A percentile compares a stretch with the other conserved stretches of the same genome.
phyloP scores from a whole-genome alignment of 148 eudicot species.

The Rhododendron molle region DNA sequence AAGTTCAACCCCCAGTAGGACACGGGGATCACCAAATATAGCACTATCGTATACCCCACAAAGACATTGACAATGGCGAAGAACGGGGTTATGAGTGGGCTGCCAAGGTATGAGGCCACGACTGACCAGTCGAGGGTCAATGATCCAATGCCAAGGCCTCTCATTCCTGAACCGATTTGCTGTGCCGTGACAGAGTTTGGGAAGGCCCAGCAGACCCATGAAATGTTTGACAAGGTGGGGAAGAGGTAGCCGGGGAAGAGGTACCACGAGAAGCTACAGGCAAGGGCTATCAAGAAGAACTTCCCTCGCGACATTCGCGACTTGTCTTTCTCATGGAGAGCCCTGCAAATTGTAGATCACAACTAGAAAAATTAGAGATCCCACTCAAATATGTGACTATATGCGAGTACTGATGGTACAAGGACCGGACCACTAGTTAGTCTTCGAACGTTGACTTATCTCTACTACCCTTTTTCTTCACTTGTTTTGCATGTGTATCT shows the following conservation, averaged over 20 bases:
- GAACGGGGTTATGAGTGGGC: slow-evolving; percentile 51
- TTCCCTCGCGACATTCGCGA: slow-evolving; percentile 33
- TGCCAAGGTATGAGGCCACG: slow-evolving; percentile 29
- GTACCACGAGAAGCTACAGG: slow-evolving; percentile 48
- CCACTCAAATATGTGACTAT: background rate
- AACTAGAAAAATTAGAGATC: background rate
- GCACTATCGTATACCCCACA: slow-evolving; percentile 30
- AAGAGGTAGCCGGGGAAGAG: slow-evolving; percentile 45
- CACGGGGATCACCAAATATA: slow-evolving; percentile 39
- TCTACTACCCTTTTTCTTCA: background rate
- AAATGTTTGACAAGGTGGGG: slow-evolving; percentile 32
- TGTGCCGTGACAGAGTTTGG: slow-evolving; percentile 45
- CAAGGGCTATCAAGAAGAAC: slow-evolving; percentile 43
- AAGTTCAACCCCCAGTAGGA: slow-evolving; percentile 49
- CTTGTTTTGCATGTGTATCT: no score
- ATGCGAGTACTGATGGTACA: background rate
- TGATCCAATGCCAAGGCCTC: slow-evolving; percentile 50
- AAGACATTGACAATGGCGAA: slow-evolving; percentile 44
- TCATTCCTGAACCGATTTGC: slow-evolving; percentile 53
- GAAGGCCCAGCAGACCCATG: slow-evolving; percentile 49
- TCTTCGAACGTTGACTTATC: background rate
- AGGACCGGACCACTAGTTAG: no score
- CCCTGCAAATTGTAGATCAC: slow-evolving; percentile 18
- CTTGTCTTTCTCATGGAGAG: slow-evolving; percentile 39
- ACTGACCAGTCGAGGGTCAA: slow-evolving; percentile 53